phyloP scores from a whole-genome alignment of 1,284 basidiomycete species.

The Neonothopanus nambi region DNA sequence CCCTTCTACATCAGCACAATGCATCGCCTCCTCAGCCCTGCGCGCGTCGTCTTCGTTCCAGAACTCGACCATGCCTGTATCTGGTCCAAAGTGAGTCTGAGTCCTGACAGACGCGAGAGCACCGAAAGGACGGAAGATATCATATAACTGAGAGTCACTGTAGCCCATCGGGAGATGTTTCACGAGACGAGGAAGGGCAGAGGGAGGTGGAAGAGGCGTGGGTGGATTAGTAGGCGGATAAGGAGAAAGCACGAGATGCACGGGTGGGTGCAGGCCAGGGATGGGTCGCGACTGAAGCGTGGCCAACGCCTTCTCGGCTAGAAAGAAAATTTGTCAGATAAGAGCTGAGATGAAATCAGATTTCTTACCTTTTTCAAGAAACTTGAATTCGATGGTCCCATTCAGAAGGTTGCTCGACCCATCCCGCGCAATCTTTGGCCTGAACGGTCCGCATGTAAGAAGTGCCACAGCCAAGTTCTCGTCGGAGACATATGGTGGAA shows the following conservation, averaged over 20 bases:
- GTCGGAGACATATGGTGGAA: conserved; percentile 71
- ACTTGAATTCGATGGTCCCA: conserved; percentile 79
- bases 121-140: conserved; percentile 71
- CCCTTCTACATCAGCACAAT: conserved; percentile 78
- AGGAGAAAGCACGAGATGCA: conserved; percentile 68
- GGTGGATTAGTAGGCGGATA: conserved; percentile 72
- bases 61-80: conserved; percentile 80
- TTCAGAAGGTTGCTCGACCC: conserved; percentile 48
- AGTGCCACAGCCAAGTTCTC: conserved; percentile 72
- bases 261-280: conserved; percentile 53
- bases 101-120: conserved; percentile 70
- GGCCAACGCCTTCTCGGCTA: conserved; percentile 87
- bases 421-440: conserved; percentile 72
- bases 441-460: conserved; percentile 72
- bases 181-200: conserved; percentile 71
- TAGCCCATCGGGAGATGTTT: conserved; percentile 72
- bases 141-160: conserved; percentile 77
- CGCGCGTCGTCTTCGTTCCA: conserved; percentile 87
- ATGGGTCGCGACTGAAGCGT: conserved; percentile 77
- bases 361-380: conserved; percentile 69
- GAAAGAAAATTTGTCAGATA: conserved; percentile 12
- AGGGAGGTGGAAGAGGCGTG: conserved; percentile 69
- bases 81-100: conserved; percentile 70
- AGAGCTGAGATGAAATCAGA: conserved; percentile 17
- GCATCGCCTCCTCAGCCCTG: conserved; percentile 74